These are phyloP conservation scores for Xylaria palmicola DNA, from an alignment of 495 filamentous ascomycete species.

Conservation along the genomic window DNA sequence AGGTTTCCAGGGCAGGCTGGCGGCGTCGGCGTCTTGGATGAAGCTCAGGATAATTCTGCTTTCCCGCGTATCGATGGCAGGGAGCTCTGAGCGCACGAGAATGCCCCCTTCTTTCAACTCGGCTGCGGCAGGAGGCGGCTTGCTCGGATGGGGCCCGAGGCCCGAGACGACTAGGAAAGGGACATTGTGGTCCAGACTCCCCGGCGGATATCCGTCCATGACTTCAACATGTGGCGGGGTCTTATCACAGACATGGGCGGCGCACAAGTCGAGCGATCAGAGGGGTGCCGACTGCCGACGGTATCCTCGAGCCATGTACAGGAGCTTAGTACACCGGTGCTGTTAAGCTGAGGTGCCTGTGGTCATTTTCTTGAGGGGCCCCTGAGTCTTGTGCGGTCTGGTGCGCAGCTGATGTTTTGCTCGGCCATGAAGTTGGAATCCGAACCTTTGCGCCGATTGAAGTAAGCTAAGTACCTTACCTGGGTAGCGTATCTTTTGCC, in stretches of 20 bases:
- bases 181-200: slow-evolving; percentile 78
- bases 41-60: slow-evolving; percentile 66
- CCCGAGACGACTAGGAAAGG: slow-evolving; percentile 80
- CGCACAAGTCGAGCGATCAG: slow-evolving; percentile 9
- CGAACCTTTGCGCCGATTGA: too few species aligned
- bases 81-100: slow-evolving; percentile 65
- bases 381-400: too few species aligned
- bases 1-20: slow-evolving; percentile 58
- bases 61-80: slow-evolving; percentile 60
- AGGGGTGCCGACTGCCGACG: background rate
- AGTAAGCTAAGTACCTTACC: background rate
- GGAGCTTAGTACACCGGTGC: background rate
- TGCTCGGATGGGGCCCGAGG: slow-evolving; percentile 45
- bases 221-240: slow-evolving; percentile 11
- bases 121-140: slow-evolving; percentile 39
- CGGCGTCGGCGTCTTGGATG: slow-evolving; percentile 65
- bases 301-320: slow-evolving; percentile 1
- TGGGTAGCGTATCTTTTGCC: too few species aligned
- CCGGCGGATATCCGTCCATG: slow-evolving; percentile 86
- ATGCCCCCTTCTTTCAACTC: slow-evolving; percentile 58
- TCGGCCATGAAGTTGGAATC: too few species aligned
- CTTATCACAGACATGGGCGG: slow-evolving; percentile 5
- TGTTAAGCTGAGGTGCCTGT: background rate
- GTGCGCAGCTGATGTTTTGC: too few species aligned
- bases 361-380: background rate